Percentiles rank a stretch among this genome's conserved stretches.
Evolutionary conservation across 176 grass and related monocot species (phyloP).

Genomic region (Coix lacrymajobi): DNA sequence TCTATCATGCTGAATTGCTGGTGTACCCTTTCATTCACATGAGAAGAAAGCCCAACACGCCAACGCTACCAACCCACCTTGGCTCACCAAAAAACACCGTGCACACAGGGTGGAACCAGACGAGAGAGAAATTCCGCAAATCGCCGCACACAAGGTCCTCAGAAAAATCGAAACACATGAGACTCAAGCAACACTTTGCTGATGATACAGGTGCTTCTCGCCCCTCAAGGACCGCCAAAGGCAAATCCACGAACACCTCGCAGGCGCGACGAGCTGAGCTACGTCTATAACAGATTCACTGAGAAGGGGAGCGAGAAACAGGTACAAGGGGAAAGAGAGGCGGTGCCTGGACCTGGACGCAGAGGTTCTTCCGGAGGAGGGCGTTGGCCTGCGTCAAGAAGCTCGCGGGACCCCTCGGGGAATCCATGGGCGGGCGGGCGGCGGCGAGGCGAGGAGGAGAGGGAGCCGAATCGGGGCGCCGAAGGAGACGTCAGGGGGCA

Average conservation of each 20-base stretch:
- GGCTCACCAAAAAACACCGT: background rate
- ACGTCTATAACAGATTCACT: background rate
- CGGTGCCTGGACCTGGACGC: conserved; percentile 33
- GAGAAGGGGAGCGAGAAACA: too few relatives aligned
- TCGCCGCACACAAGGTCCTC: background rate
- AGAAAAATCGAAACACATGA: background rate
- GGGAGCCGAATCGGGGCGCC: background rate
- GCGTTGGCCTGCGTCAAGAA: conserved; percentile 52
- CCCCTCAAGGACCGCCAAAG: background rate
- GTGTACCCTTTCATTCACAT: background rate
- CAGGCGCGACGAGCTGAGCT: background rate
- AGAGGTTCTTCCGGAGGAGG: conserved; percentile 59
- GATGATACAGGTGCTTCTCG: background rate
- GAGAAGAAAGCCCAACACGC: background rate
- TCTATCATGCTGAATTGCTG: background rate
- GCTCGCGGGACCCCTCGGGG: conserved; percentile 23
- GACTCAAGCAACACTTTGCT: background rate
- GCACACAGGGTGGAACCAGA: background rate
- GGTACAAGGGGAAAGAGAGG: background rate
- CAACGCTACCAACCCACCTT: background rate
- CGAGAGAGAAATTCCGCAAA: background rate
- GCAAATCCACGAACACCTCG: conserved; percentile 18
- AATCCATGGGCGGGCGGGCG: conserved; percentile 11
- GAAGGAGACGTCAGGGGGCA: background rate
- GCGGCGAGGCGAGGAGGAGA: background rate